Evolutionary conservation across 768 basidiomycete species (phyloP).

Genomic region (Russula ochroleuca): DNA sequence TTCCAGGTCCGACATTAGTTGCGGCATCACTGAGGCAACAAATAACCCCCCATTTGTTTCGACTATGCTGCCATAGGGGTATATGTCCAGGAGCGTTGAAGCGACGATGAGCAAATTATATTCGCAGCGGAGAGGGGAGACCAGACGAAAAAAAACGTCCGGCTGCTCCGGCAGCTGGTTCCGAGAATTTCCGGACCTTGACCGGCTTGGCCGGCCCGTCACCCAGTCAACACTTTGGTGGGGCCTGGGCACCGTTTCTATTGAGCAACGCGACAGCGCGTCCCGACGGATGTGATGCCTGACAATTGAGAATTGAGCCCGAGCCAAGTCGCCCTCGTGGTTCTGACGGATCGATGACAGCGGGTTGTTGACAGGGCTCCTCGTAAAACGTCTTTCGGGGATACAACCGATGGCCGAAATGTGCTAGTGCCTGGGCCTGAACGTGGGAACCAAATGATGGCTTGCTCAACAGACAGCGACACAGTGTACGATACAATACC

Average conservation of each 20-base stretch:
- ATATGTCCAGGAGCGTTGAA: neutral
- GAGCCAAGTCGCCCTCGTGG: neutral
- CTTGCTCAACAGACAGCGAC: too few relatives aligned
- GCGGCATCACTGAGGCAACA: constrained; percentile 1
- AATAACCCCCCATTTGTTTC: neutral
- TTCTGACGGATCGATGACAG: neutral
- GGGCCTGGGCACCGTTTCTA: neutral
- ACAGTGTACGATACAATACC: too few relatives aligned
- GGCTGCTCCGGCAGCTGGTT: too few relatives aligned
- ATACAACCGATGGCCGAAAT: neutral
- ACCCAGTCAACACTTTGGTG: too few relatives aligned
- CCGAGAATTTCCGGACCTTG: too few relatives aligned
- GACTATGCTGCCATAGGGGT: neutral
- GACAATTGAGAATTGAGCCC: neutral
- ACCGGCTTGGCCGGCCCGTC: neutral
- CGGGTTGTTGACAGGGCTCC: neutral
- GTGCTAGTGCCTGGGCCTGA: neutral
- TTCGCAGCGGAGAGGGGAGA: neutral
- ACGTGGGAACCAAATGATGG: neutral
- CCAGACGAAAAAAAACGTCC: too few relatives aligned
- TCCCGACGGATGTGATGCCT: neutral
- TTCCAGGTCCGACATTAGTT: constrained; percentile 18
- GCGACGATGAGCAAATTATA: neutral
- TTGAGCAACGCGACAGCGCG: neutral
- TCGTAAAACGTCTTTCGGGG: neutral